Conservation (phyloP, 805 yeast genomes). For the Geotrichum ghanense region DNA sequence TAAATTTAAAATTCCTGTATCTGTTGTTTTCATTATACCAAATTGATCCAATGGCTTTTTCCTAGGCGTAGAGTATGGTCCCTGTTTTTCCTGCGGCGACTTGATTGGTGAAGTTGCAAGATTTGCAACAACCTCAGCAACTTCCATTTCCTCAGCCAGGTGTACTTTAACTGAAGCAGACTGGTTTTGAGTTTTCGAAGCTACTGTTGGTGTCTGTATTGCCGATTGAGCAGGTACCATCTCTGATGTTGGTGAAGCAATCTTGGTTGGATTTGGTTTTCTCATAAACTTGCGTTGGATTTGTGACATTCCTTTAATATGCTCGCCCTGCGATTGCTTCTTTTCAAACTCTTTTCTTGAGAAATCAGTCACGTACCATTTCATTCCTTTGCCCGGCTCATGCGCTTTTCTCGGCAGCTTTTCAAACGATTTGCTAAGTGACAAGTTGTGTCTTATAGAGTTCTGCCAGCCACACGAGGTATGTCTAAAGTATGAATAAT, state of each 20-base stretch:
- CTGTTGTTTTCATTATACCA: slow-evolving; percentile 7
- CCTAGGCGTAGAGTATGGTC: slow-evolving; percentile 10
- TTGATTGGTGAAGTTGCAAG: slow-evolving; percentile 1
- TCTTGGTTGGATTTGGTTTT: no score
- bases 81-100: neutral
- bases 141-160: neutral
- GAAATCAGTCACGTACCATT: slow-evolving; percentile 89
- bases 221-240: slow-evolving; percentile 8
- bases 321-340: slow-evolving; percentile 60
- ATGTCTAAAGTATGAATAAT: slow-evolving; percentile 84
- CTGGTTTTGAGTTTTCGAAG: slow-evolving; percentile 8
- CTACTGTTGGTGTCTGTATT: slow-evolving; percentile 20
- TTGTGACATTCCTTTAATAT: slow-evolving; percentile 12
- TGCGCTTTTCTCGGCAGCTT: slow-evolving; percentile 91
- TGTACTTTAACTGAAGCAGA: no score
- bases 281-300: slow-evolving; percentile 10
- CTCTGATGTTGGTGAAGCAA: slow-evolving; percentile 7
- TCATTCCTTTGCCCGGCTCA: slow-evolving; percentile 99
- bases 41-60: slow-evolving; percentile 14
- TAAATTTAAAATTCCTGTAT: neutral
- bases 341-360: slow-evolving; percentile 75
- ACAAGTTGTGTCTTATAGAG: slow-evolving; percentile 88
- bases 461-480: slow-evolving; percentile 98
- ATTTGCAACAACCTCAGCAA: slow-evolving; percentile 1
- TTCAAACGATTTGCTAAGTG: slow-evolving; percentile 93